These are phyloP conservation scores for Lyophyllum atratum DNA, from an alignment of 768 basidiomycete genomes.

Conservation along the genomic window DNA sequence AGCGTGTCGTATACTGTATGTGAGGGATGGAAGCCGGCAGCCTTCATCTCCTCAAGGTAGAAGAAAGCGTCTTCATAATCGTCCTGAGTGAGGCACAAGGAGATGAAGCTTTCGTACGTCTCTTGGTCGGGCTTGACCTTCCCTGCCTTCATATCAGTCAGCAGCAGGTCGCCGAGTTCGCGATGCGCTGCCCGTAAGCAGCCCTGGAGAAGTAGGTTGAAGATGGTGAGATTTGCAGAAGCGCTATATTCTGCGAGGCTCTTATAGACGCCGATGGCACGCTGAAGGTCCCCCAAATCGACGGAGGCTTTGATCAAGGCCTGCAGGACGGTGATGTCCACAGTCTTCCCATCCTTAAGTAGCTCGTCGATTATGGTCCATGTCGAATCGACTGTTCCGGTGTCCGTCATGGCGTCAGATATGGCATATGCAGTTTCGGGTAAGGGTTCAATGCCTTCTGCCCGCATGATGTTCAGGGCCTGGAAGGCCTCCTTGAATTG, in stretches of 20 bases:
- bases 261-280: conserved; percentile 78
- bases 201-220: conserved; percentile 67
- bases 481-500: conserved; percentile 65
- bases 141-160: conserved; percentile 64
- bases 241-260: conserved; percentile 56
- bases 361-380: conserved; percentile 68
- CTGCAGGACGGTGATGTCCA: conserved; percentile 67
- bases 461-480: conserved; percentile 61
- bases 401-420: conserved; percentile 43
- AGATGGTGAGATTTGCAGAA: conserved; percentile 63
- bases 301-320: conserved; percentile 67
- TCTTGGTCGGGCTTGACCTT: conserved; percentile 54
- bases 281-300: conserved; percentile 64
- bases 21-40: conserved; percentile 55
- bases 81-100: conserved; percentile 68
- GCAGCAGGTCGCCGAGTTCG: conserved; percentile 65
- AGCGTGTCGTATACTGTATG: conserved; percentile 58
- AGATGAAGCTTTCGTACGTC: conserved; percentile 70
- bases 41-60: conserved; percentile 89
- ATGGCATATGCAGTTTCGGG: conserved; percentile 55
- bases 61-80: conserved; percentile 87
- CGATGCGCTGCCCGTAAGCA: conserved; percentile 62
- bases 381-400: conserved; percentile 60
- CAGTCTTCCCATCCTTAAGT: conserved; percentile 45
- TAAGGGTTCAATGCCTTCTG: conserved; percentile 48